Evolutionary conservation across 176 grass and related monocot species (phyloP).

Genomic region (Eremochloa ophiuroides): DNA sequence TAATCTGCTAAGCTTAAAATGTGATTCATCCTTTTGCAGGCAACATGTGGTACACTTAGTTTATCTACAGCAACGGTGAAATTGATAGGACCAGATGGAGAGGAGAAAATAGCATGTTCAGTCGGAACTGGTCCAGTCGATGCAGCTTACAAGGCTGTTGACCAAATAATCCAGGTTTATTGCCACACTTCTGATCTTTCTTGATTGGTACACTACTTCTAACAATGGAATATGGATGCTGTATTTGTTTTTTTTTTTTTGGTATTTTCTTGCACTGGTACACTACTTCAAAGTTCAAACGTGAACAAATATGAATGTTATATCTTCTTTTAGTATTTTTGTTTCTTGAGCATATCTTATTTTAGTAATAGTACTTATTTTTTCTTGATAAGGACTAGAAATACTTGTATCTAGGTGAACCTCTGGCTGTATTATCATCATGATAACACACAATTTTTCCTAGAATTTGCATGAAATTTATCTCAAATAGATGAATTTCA

Average conservation of each 20-base stretch:
- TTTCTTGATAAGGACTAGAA: not conserved
- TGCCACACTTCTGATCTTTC: constrained; percentile 4
- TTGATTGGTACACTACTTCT: not conserved
- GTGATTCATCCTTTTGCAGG: too few relatives aligned
- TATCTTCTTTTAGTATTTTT: not conserved
- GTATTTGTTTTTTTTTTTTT: too few relatives aligned
- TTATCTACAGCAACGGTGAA: constrained; percentile 66
- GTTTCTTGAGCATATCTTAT: too few relatives aligned
- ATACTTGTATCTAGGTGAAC: not conserved
- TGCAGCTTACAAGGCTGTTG: constrained; percentile 58
- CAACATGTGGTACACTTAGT: too few relatives aligned
- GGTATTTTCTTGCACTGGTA: not conserved
- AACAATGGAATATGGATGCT: not conserved
- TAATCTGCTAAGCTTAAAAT: not conserved
- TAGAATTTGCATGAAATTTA: not conserved
- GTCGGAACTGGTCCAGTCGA: constrained; percentile 78
- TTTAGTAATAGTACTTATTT: not conserved
- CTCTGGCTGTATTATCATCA: not conserved
- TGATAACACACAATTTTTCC: not conserved
- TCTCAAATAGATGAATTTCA: not conserved
- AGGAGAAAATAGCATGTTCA: constrained; percentile 74
- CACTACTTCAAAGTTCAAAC: not conserved
- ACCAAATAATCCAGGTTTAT: constrained; percentile 76
- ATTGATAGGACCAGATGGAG: constrained; percentile 62
- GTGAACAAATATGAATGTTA: not conserved